Base-by-base conservation (phyloP, 176 grass and related monocot genomes). In the Canna indica region DNA sequence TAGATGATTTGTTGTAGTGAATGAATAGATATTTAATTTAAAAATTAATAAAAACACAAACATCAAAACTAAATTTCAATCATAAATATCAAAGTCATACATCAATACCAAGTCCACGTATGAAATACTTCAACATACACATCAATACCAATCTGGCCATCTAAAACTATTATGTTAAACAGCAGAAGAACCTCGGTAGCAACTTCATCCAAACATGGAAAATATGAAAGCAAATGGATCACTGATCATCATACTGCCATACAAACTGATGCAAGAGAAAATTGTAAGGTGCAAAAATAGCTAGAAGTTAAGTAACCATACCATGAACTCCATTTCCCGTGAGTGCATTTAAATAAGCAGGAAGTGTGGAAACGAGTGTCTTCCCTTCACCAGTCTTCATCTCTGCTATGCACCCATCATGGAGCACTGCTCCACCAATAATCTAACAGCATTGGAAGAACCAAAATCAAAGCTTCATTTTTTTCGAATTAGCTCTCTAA, bases 371-470 rank as follows among this genome's bases (percentile, higher is more conserved):
- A 48, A 96, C 88, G 9, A 96, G 88, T 0, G 93, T 96, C 76
- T 96, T 96, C 38, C 93, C 88, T 77, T 96, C 86, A 1, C 93
- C 93, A 8, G 88, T 96, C 83, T 96, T 96, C 93, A 96, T 91
- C 84, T 91, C 93, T 0, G 93, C 93, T 76, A 96, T 96, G 77
- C 93, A 96, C 33, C 93, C 88, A 32, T 96, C 93, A 4, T 96
- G 81, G n/a, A 96, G 85, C 56, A 96, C 93, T n/a, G 88, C 88
- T 36, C 93, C 93, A 12, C 93, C 93, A 85, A 96, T 87, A 72
- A 96, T 91, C 93, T 96, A 61, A 42, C 32, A 63, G 24, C 17
- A 64, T 56, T 30, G 48, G 39, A 2, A 7, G 36, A 67, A 75
- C 9, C 28, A 17, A 59, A 34, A 38, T 69, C 5, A 22, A 41